Base-by-base conservation (phyloP, 2,329 filamentous ascomycete genomes). In the Davidsoniella eucalypti region DNA sequence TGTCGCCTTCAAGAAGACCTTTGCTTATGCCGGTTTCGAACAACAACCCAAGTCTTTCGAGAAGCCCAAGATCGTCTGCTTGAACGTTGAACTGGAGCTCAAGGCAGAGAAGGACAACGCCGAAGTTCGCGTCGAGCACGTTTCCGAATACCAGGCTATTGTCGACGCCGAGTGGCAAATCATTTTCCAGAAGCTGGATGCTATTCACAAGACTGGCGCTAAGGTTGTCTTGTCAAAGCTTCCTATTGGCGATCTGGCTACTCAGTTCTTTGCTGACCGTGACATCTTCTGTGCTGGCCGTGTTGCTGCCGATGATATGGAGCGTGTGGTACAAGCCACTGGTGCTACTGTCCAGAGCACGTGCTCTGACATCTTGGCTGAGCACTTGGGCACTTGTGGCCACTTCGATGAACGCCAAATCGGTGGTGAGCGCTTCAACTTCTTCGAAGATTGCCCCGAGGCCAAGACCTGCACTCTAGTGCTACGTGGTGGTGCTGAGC, bases 61-160 rank as follows among this genome's bases (percentile, higher is more conserved):
- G 63, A 78, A 94, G 67, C 92, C 92, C 54, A 94, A 93, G 73
- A 94, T 98, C 58, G 85, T 95, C 54, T 96, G 90, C 68, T 70
- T 98, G 59, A 98, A 96, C 65, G 92, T 98, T 58, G 92, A 98
- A 69, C 75, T 98, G 55, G 92, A 98, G 70, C 74, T 98, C 59
- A 98, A 98, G 79, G 90, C 86, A 55, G 92, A 98, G 67, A 98
- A 95, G 75, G 92, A 98, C 70, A 98, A 98, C 61, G 92, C 92
- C 53, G 92, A 98, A 71, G 87, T 98, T 56, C 82, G 92, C 53
- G 88, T 98, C 52, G 92, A 96, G 69, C 88, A 96, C 67, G 92
- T 98, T 48, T 94, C 90, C 17, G 92, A 98, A 69, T 98, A 98
- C 71, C 92, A 98, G 70, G 92, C 92, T 55, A 95, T 98, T 58